Conservation (phyloP, 1,284 basidiomycete genomes). For the Papiliotrema terrestris region DNA sequence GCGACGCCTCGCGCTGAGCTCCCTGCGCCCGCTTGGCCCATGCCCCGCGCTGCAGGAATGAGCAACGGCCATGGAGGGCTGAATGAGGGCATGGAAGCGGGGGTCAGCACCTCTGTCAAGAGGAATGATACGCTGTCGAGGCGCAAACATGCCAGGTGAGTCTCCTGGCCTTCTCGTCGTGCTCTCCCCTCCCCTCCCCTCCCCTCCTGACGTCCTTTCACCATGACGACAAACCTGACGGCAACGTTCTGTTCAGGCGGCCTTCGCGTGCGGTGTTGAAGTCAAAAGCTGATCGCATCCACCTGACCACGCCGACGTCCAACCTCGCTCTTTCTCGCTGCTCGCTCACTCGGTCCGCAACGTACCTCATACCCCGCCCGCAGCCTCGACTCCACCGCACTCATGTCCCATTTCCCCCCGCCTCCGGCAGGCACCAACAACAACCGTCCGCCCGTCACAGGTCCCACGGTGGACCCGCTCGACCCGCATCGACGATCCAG, state of each 20-base stretch:
- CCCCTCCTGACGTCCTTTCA: neutral
- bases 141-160: constrained; percentile 39
- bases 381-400: constrained; percentile 4
- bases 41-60: neutral
- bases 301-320: too few relatives aligned
- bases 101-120: constrained; percentile 2
- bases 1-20: constrained; percentile 31
- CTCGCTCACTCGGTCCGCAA: too few relatives aligned
- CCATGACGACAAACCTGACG: neutral
- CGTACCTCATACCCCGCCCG: too few relatives aligned
- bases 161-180: neutral
- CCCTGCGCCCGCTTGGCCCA: constrained; percentile 23
- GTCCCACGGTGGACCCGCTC: neutral
- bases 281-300: too few relatives aligned
- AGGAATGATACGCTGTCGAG: constrained; percentile 28
- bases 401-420: constrained; percentile 2
- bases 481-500: neutral
- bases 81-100: neutral
- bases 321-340: too few relatives aligned
- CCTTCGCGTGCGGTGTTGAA: too few relatives aligned
- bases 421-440: neutral
- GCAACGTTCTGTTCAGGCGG: too few relatives aligned
- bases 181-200: constrained; percentile 12
- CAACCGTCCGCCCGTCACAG: neutral
- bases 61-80: neutral